Evolutionary conservation across 257 asterid species (phyloP), one percentile per base, ranked within the genome.

Genomic region (Lycium ferocissimum): DNA sequence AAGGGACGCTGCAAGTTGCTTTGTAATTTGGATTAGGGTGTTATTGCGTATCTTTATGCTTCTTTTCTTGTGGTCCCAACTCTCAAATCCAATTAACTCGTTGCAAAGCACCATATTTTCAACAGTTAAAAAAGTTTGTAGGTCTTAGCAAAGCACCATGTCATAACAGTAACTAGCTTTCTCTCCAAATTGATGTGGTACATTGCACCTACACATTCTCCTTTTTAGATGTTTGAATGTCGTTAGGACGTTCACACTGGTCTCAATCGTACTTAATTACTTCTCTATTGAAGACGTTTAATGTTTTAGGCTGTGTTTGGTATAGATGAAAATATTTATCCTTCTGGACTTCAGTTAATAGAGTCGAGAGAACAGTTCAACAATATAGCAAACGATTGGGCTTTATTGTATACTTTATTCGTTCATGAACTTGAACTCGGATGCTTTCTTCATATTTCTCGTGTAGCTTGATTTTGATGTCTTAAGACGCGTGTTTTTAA

Each of bases 51-150:
- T 75, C 81, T 75, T 51, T 73, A 73, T 49, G 81, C 9, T 22
- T 75, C 26, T 69, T 75, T 75, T 22, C 45, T 75, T 22, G 49
- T 49, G 61, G 81, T 49, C 62, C 81, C 81, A 70, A 70, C 78
- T 1, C 20, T 53, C 53, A 6, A 38, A 70, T 70, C 78, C 33
- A 75, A 75, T 51, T 75, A 49, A 26, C 37, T 75, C 62, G 1
- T 49, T 12, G 8, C 62, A 75, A 49, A 75, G 81, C 61, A 73
- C 61, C 81, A 73, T 12, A n/a, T n/a, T n/a, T 47, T 47, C 37
- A 20, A 73, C 61, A 47, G 10, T 73, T 73, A 69, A 10, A 40
- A 45, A 47, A 73, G 80, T 20, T 45, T 7, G 11, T n/a, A 72
- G 9, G 40, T 73, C 61, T 13, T 56, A 47, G 43, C 81, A 47